Evolutionary conservation across 371 early-diverging fungal species (phyloP).

Genomic region (Rhizopus arrhizus): DNA sequence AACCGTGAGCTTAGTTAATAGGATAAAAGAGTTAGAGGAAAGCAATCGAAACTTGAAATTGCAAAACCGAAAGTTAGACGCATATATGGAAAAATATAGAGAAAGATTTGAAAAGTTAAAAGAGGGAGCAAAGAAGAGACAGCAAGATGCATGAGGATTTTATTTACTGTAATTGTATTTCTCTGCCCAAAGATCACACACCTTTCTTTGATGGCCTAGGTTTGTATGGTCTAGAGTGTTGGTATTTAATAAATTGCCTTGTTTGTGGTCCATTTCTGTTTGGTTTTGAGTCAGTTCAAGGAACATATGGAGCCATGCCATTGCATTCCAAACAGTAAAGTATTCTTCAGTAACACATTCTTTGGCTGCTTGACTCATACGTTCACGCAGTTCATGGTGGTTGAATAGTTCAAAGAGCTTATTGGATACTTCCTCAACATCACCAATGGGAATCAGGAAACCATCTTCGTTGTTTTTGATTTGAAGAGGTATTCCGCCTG

Average conservation of each 20-base stretch:
- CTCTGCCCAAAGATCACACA: constrained; percentile 42
- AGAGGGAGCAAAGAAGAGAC: constrained; percentile 77
- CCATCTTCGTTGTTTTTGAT: constrained; percentile 67
- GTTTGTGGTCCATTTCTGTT: constrained; percentile 17
- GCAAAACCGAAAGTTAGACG: constrained; percentile 58
- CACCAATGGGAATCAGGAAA: constrained; percentile 67
- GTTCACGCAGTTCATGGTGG: constrained; percentile 43
- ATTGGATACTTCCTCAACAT: constrained; percentile 64
- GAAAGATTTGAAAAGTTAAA: constrained; percentile 90
- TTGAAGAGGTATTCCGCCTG: constrained; percentile 88
- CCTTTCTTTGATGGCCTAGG: constrained; percentile 35
- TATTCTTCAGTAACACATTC: constrained; percentile 62
- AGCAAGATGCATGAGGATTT: constrained; percentile 14
- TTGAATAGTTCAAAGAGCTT: constrained; percentile 55
- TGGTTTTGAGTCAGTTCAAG: constrained; percentile 53
- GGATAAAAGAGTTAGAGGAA: constrained; percentile 59
- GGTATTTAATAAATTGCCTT: constrained; percentile 11
- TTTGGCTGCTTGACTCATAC: constrained; percentile 52
- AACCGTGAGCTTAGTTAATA: constrained; percentile 12
- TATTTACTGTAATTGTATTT: constrained; percentile 31
- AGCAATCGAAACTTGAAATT: constrained; percentile 51
- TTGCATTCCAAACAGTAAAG: constrained; percentile 70
- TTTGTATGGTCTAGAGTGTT: constrained; percentile 18
- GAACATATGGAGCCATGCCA: constrained; percentile 69
- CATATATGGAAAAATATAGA: constrained; percentile 72